Evolutionary conservation across 345 rosid species (phyloP), one percentile per base, ranked within the genome.

Genomic region (Camelina laxa): DNA sequence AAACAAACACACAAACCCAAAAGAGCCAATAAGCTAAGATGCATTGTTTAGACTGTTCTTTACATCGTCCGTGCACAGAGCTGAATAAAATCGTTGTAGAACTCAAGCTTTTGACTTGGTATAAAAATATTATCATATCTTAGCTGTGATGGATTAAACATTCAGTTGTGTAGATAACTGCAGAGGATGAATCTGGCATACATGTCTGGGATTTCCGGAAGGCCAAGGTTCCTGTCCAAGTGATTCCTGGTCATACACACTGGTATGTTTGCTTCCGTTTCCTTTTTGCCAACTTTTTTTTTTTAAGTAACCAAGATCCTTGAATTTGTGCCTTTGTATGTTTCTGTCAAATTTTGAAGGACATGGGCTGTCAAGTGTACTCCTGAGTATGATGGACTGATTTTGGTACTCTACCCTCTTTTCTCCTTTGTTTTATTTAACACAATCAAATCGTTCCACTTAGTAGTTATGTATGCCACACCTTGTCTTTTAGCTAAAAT

Each of bases 311-410:
- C 45, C 17, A 53, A 56, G 39, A 6, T 3, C 45, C 19, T 62
- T 79, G 24, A 60, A 22, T 65, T 19, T 50, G 49, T 58, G 27
- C 64, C 17, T 36, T 67, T 44, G 20, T 70, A 21, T 74, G 74
- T 48, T 22, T 21, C 31, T 33, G 67, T 70, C 47, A 57, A 45
- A 54, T 73, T 39, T 31, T 76, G 80, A 89, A 91, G 98, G 98
- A 84, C 97, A 30, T 91, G 98, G 92, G 84, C 96, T 74, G 89
- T 91, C 62, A 82, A 79, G 17, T 91, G 95, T 75, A 94, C 90
- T 61, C 96, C 96, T 50, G 91, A 91, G 80, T 87, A 84, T 64
- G 89, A 84, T 63, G 95, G 92, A 24, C 81, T 95, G 67, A 82
- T 95, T 76, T 77, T 91, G 96, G 98, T 91, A 63, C 39, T 33